Conservation (phyloP, 192 early-diverging fungal genomes). For the Entrophospora sp. region DNA sequence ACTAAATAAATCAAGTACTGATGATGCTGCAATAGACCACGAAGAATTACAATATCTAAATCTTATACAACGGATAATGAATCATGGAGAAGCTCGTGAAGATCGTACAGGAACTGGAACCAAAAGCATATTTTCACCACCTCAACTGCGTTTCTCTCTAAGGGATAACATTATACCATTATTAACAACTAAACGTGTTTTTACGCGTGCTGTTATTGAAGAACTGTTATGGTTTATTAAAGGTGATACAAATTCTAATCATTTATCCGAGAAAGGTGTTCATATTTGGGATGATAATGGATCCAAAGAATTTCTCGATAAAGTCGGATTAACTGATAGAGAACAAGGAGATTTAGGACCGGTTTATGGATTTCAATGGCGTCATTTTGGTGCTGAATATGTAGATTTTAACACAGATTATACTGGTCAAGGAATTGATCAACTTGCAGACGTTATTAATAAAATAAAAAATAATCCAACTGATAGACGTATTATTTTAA, state of each 20-base stretch:
- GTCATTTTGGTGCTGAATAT: slow-evolving; percentile 96
- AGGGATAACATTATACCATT: slow-evolving; percentile 70
- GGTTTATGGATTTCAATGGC: slow-evolving; percentile 98
- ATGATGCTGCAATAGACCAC: too few species aligned
- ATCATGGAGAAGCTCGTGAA: slow-evolving; percentile 58
- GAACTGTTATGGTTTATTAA: slow-evolving; percentile 95
- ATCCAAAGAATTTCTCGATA: slow-evolving; percentile 82
- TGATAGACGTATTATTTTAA: slow-evolving; percentile 86
- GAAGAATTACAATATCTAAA: slow-evolving; percentile 86
- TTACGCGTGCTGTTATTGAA: slow-evolving; percentile 82
- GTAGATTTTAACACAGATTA: slow-evolving; percentile 77
- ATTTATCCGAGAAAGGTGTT: slow-evolving; percentile 67
- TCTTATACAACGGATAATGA: slow-evolving; percentile 64
- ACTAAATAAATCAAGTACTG: too few species aligned
- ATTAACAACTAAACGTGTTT: slow-evolving; percentile 93
- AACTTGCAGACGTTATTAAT: slow-evolving; percentile 77
- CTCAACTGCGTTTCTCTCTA: slow-evolving; percentile 78
- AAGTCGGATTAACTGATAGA: slow-evolving; percentile 61
- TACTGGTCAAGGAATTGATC: slow-evolving; percentile 85
- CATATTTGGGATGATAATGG: slow-evolving; percentile 91
- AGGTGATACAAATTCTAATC: slow-evolving; percentile 72
- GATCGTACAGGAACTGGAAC: slow-evolving; percentile 93
- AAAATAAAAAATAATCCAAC: slow-evolving; percentile 79
- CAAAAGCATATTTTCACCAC: slow-evolving; percentile 74
- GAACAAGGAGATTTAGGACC: slow-evolving; percentile 87